Base-by-base conservation (phyloP, 139 green algal species). In the Chlorella ohadii region DNA sequence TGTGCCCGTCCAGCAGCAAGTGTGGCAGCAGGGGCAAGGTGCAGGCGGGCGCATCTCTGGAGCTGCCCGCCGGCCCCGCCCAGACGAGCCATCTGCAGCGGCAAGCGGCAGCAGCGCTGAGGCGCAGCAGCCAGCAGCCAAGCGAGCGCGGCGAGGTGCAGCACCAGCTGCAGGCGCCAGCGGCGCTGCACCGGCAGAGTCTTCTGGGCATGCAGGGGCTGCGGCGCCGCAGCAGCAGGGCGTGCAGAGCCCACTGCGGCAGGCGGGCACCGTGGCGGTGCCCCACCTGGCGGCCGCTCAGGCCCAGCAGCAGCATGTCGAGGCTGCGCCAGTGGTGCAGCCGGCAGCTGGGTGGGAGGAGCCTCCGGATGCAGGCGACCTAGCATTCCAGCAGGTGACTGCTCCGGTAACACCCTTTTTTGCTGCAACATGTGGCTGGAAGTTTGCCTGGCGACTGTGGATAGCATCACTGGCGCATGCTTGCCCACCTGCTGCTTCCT, bases 321-420 rank as follows among this genome's bases (percentile, higher is more conserved):
- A 25, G 4, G 19, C 31, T 22, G 63, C 15, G 33, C 56, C 25
- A n/a, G n/a, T n/a, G 31, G 13, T n/a, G 22, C 75, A 25, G 36
- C 55, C 68, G 23, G 36, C 36, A 20, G 68, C n/a, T 23, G 64
- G 72, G 47, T 65, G 31, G n/a, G 72, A 33, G 9, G 16, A 25
- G 31, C 38, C n/a, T 19, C 12, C n/a, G 0, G 33, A 47, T 66
- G 74, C 47, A 3, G 33, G 27, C 22, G 74, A 81, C 28, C 33
- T 70, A 27, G 74, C 74, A 11, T 81, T 81, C 55, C 74, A 16
- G 3, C 55, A 81, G 74, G 74, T 81, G 20, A 7, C 41, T 13
- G 34, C 25, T 25, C 19, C n/a, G 34, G 72, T 19, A 56, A 39
- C 38, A 56, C 38, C 1, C 1, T 34, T 55, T 34, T 28, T 11